Base-by-base conservation (phyloP, 192 early-diverging fungal species). In the Blastocladiella britannica region DNA sequence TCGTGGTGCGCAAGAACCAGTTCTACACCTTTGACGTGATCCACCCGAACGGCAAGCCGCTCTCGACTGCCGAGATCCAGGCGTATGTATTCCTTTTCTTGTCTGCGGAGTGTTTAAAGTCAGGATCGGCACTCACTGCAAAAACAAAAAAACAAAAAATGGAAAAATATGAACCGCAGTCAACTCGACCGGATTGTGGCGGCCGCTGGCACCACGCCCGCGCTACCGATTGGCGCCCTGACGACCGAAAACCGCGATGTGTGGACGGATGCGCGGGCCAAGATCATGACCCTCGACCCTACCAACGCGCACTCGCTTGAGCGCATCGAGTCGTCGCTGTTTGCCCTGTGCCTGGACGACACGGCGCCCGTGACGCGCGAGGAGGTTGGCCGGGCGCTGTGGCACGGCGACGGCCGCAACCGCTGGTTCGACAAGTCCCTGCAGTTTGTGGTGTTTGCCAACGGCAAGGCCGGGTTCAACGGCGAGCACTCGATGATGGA, bases 361-460 rank as follows among this genome's bases (percentile, higher is more conserved):
- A 72, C 77, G 2, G 73, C 67, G 30, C 93, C 93, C 9, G 81
- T 87, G 43, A 93, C 91, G 25, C 82, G 84, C 52, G 87, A 93
- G 51, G 87, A 94, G 72, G 67, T 80, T 55, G 83, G 81, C 51
- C 82, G 86, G 58, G 82, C 81, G 57, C 89, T 82, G 73, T 97
- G 91, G 93, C 88, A 89, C 60, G 93, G 93, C 52, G 83, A 94
- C 66, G 93, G 91, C 53, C 80, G 82, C 60, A 97, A 97, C 76
- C 85, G 93, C 59, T 97, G 84, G 82, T 93, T 88, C 72, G 93
- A 97, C 77, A 94, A 97, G 75, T 73, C 87, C 43, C 73, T 89
- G 58, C 91, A 97, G 74, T 93, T 97, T 54, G 86, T 95, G 68
- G 85, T 94, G 54, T 89, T 86, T 71, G 91, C 91, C 59, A 97